A percentile compares a stretch with the other conserved stretches of the same genome.
Conservation (phyloP, 2,329 filamentous ascomycete species). For the Neopestalotiopsis sp. region DNA sequence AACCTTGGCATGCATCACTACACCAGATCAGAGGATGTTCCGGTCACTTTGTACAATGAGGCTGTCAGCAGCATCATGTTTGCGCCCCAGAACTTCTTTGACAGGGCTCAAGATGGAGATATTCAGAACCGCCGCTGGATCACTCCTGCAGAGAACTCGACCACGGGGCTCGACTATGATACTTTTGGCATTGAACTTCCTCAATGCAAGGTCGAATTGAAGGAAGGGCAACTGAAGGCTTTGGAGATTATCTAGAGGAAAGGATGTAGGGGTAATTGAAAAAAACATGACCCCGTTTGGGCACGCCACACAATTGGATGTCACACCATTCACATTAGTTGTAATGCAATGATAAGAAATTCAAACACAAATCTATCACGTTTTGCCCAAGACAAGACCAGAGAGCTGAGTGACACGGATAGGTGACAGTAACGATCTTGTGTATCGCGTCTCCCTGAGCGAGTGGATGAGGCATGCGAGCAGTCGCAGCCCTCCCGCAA, state of each 20-base stretch:
- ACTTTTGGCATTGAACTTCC: constrained; percentile 17
- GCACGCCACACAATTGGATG: too few species aligned
- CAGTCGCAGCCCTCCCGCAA: too few species aligned
- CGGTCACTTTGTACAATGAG: constrained; percentile 41
- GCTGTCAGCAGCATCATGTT: constrained; percentile 46
- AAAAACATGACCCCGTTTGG: too few species aligned
- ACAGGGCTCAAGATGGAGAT: constrained; percentile 24
- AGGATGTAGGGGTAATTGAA: too few species aligned
- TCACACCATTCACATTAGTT: too few species aligned
- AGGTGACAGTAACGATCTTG: too few species aligned
- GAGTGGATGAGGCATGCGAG: too few species aligned
- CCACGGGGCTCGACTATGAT: constrained; percentile 6
- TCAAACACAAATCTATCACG: too few species aligned
- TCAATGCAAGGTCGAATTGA: constrained; percentile 13
- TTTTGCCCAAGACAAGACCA: too few species aligned
- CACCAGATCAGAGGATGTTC: constrained; percentile 38
- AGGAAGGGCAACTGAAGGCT: constrained; percentile 8
- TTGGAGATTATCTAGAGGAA: constrained; percentile 3
- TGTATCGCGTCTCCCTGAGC: too few species aligned
- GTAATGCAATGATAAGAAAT: too few species aligned
- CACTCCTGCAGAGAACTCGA: constrained; percentile 10
- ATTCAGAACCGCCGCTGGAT: constrained; percentile 15
- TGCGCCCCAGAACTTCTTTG: constrained; percentile 45
- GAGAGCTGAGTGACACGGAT: too few species aligned
- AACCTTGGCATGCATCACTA: constrained; percentile 53